These are phyloP conservation scores for Claviceps monticola DNA, from an alignment of 2,329 filamentous ascomycete species.

Conservation along the genomic window DNA sequence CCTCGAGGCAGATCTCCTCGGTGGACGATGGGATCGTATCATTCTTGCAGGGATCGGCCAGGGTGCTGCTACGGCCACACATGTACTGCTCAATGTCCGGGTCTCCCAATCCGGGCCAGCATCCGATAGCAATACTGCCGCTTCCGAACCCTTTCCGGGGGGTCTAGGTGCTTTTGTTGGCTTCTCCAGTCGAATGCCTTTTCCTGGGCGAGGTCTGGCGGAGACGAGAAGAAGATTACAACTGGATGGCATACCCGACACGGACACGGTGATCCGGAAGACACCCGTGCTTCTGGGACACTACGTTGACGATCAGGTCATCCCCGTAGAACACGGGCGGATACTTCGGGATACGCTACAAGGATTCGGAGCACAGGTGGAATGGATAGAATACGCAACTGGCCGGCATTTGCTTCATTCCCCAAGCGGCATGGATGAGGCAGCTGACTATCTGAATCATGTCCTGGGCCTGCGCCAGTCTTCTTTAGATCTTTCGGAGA, in stretches of 20 bases:
- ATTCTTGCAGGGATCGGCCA: constrained; percentile 33
- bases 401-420: constrained; percentile 32
- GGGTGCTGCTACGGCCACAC: constrained; percentile 27
- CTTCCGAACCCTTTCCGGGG: not conserved
- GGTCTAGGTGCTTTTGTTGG: constrained; percentile 22
- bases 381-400: constrained; percentile 26
- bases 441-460: constrained; percentile 18
- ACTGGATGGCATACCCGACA: constrained; percentile 11
- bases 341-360: constrained; percentile 20
- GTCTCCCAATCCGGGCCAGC: constrained; percentile 8
- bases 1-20: constrained; percentile 21
- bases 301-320: constrained; percentile 28
- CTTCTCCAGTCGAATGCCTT: constrained; percentile 23
- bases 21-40: constrained; percentile 23
- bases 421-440: constrained; percentile 29
- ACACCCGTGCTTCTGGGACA: constrained; percentile 33
- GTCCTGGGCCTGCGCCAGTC: not conserved
- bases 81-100: constrained; percentile 22
- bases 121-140: not conserved
- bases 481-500: not conserved
- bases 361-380: constrained; percentile 23
- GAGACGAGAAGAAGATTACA: constrained; percentile 20
- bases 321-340: constrained; percentile 23
- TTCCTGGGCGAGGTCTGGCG: constrained; percentile 17
- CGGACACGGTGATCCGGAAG: constrained; percentile 20